Evolutionary conservation across 2,329 filamentous ascomycete species (phyloP), one percentile per base, ranked within the genome.

Genomic region (Exophiala viscosa): DNA sequence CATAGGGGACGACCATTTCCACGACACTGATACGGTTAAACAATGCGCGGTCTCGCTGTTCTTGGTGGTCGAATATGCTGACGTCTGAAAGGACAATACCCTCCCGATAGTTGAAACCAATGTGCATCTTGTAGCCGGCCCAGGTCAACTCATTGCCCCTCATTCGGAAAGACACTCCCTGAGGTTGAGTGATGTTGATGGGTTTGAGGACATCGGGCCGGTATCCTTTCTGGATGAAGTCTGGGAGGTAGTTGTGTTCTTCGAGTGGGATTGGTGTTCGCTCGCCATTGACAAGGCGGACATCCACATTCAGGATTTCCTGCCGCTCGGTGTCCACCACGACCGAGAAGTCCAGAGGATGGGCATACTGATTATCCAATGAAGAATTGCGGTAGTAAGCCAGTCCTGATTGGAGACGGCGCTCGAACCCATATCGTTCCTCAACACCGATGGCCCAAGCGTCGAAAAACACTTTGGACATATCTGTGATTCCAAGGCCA

Each of bases 391-490:
- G 84, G 70, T 95, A 96, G 76, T 96, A 96, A 90, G 96, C 95
- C 50, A 96, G 76, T 2, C 90, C 91, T 72, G 96, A 91, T 72
- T 96, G 91, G 3, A 96, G 81, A 49, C 91, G 84, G 39, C 89
- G 77, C 38, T 76, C 76, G 67, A 74, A 92, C 56, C 90, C 91
- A 64, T 90, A 93, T 39, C 91, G 85, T 73, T 95, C 88, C 63
- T 96, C 91, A 67, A 90, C 95, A 44, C 91, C 91, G 69, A 96
- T 95, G 1, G 91, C 95, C 91, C 91, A 96, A 8, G 89, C 89
- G 67, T 96, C 91, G 70, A 90, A 95, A 74, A 95, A 96, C 43
- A 96, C 88, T 72, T 96, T 96, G 76, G 93, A 76, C 91, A 96
- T 96, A 55, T 95, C 88, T 60, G 88, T 82, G 54, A 96, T 88